phyloP scores from a whole-genome alignment of 345 rosid species.

The Eucalyptus sideroxylon region DNA sequence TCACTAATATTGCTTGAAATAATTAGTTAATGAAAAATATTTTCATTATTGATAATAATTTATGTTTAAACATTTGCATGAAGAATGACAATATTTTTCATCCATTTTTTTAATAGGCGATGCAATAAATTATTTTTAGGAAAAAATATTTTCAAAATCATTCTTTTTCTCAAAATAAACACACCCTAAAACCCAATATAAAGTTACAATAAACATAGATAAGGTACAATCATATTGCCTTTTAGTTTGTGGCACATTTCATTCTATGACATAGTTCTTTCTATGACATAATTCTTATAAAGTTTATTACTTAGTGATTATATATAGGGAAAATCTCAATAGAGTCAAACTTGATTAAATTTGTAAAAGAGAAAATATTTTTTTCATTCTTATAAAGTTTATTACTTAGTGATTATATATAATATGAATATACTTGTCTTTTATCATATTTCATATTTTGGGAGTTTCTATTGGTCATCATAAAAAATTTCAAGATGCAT shows the following conservation, averaged over 20 bases:
- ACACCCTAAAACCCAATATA: not conserved
- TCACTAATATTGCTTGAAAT: not conserved
- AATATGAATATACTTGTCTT: no score
- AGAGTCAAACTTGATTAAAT: not conserved
- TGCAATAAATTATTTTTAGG: no score
- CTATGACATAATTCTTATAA: no score
- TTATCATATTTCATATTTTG: no score
- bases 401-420: not conserved
- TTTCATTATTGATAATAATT: not conserved
- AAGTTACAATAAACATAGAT: not conserved
- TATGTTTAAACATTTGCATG: not conserved
- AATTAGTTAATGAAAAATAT: not conserved
- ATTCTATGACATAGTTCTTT: not conserved
- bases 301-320: no score
- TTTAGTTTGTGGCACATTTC: not conserved
- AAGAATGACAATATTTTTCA: not conserved
- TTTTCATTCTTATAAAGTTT: not conserved
- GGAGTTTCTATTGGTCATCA: no score
- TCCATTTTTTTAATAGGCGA: not conserved
- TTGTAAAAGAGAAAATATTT: not conserved
- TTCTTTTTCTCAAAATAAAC: not conserved
- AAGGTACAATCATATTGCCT: not conserved
- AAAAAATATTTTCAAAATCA: not conserved
- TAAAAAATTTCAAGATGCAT: no score
- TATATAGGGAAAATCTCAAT: no score